Conservation (phyloP, 768 basidiomycete genomes). For the Epithele typhae region DNA sequence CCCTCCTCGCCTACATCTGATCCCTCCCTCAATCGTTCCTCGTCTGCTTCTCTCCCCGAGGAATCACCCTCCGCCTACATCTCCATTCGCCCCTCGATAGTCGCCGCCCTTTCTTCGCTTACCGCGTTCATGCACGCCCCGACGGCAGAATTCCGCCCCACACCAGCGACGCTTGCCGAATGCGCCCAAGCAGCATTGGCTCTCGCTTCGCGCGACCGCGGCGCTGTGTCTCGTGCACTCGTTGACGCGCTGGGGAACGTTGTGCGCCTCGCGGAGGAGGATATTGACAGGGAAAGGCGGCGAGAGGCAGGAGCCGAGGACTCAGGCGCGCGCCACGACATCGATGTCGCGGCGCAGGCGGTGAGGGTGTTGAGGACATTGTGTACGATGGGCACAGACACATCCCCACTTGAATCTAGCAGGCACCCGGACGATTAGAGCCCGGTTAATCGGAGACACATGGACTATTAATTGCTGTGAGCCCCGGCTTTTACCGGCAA, state of each 20-base stretch:
- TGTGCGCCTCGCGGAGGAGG: background rate
- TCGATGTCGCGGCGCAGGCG: background rate
- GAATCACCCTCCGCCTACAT: slow-evolving; percentile 6
- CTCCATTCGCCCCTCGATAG: slow-evolving; percentile 2
- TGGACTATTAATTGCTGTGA: too few species aligned
- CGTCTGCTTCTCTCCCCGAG: too few species aligned
- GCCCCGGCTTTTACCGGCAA: too few species aligned
- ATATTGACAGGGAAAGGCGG: background rate
- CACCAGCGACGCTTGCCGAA: slow-evolving; percentile 8
- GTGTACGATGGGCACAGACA: slow-evolving; percentile 4
- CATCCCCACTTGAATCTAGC: too few species aligned
- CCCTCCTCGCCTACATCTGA: too few species aligned
- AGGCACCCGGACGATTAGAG: too few species aligned
- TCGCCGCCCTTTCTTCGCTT: background rate
- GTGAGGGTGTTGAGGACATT: slow-evolving; percentile 3
- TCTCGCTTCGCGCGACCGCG: slow-evolving; percentile 1
- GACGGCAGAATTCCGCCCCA: slow-evolving; percentile 7
- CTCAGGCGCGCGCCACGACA: background rate
- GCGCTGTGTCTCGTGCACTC: background rate
- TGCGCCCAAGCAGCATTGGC: slow-evolving; percentile 9
- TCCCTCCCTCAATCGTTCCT: too few species aligned
- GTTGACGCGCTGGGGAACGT: slow-evolving; percentile 3
- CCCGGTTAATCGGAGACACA: too few species aligned
- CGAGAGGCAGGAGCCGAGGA: background rate
- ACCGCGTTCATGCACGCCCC: slow-evolving; percentile 6